phyloP scores from a whole-genome alignment of 1,284 basidiomycete genomes.

The Porogramme epimiltina region DNA sequence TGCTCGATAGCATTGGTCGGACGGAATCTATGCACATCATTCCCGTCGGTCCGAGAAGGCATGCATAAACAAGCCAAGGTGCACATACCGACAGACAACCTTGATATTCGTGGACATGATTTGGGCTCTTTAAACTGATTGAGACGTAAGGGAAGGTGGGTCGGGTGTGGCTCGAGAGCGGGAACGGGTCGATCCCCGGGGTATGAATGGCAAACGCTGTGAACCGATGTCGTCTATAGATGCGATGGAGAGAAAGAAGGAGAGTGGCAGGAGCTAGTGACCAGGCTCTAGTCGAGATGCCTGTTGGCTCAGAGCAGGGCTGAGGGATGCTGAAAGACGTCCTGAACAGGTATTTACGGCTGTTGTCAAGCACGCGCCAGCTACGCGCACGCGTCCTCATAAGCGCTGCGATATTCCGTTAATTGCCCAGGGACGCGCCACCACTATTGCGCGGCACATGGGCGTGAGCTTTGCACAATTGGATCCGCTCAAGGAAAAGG shows the following conservation, averaged over 20 bases:
- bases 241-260: constrained; percentile 14
- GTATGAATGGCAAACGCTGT: constrained; percentile 20
- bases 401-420: constrained; percentile 7
- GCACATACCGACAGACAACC: constrained; percentile 87
- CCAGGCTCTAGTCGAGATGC: constrained; percentile 12
- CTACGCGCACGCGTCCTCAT: constrained; percentile 16
- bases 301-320: constrained; percentile 15
- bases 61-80: neutral
- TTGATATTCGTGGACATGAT: constrained; percentile 86
- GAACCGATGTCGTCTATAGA: constrained; percentile 23
- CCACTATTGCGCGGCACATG: too few relatives aligned
- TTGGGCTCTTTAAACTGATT: constrained; percentile 2
- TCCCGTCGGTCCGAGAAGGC: neutral
- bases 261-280: constrained; percentile 19
- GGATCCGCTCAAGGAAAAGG: too few relatives aligned
- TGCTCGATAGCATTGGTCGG: constrained; percentile 93
- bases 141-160: constrained; percentile 18
- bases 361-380: constrained; percentile 31
- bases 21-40: constrained; percentile 73
- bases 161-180: constrained; percentile 12
- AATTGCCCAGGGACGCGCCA: too few relatives aligned
- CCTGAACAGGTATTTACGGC: constrained; percentile 26
- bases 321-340: constrained; percentile 9
- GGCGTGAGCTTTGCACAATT: too few relatives aligned
- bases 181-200: constrained; percentile 17